Conservation (phyloP, 164 flowering plant genomes). For the Buxus sempervirens region DNA sequence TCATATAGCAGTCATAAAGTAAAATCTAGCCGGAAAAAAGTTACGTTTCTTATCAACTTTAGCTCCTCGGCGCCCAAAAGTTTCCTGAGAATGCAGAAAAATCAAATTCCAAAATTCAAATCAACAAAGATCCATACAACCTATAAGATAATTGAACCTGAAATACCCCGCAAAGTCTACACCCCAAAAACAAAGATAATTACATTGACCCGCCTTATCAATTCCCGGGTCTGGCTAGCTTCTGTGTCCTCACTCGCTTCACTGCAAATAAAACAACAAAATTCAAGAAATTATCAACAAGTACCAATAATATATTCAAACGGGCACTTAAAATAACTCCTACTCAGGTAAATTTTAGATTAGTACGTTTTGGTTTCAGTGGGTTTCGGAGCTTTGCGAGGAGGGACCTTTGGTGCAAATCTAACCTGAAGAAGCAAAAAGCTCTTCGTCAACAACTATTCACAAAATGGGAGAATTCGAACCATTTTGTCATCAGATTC, state of each 20-base stretch:
- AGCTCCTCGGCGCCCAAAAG: conserved; percentile 4
- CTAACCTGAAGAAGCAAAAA: neutral
- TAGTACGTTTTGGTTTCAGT: conserved; percentile 6
- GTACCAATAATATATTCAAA: neutral
- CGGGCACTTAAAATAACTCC: neutral
- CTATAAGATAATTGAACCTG: no score
- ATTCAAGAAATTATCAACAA: neutral
- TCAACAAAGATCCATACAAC: neutral
- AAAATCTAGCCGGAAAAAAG: neutral
- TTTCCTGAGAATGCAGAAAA: conserved; percentile 7
- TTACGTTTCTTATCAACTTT: conserved; percentile 18
- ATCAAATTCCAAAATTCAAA: neutral
- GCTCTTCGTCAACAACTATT: neutral
- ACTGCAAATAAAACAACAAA: conserved; percentile 11
- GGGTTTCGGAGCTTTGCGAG: conserved; percentile 2
- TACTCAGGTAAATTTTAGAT: neutral
- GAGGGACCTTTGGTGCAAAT: conserved; percentile 12
- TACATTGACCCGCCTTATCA: conserved; percentile 18
- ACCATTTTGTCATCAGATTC: neutral
- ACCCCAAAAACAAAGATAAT: neutral
- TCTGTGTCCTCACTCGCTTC: conserved; percentile 13
- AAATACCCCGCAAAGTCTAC: no score
- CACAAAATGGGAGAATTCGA: neutral
- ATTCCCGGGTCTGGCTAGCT: conserved; percentile 13
- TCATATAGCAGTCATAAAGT: no score